Evolutionary conservation across 768 basidiomycete species (phyloP).

Genomic region (Exsudoporus frostii): DNA sequence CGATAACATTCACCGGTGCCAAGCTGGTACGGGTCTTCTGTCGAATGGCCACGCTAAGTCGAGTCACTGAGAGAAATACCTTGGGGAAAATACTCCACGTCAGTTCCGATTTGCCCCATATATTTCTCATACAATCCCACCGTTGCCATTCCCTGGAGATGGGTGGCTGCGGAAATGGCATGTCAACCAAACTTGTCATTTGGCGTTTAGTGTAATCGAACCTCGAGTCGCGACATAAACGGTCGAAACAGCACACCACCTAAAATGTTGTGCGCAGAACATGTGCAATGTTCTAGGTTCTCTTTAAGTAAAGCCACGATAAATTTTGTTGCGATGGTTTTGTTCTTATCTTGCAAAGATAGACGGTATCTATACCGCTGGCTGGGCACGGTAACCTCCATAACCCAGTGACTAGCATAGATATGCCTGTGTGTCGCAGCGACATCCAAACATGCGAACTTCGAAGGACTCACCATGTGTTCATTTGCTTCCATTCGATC

Average conservation of each 20-base stretch:
- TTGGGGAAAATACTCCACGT: background rate
- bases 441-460: slow-evolving; percentile 11
- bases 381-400: slow-evolving; percentile 5
- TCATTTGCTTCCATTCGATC: slow-evolving; percentile 2
- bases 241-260: background rate
- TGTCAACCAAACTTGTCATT: background rate
- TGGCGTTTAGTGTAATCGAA: background rate
- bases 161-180: background rate
- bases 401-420: slow-evolving; percentile 8
- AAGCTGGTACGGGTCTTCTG: slow-evolving; percentile 4
- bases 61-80: too few species aligned
- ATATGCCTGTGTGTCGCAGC: background rate
- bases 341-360: slow-evolving; percentile 4
- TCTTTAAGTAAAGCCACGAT: background rate
- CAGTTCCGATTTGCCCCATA: background rate
- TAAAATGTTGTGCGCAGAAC: background rate
- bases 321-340: slow-evolving; percentile 1
- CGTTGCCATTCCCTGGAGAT: background rate
- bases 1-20: too few species aligned
- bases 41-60: background rate
- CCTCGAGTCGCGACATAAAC: background rate
- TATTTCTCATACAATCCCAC: slow-evolving; percentile 7
- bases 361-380: slow-evolving; percentile 13
- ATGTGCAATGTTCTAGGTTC: background rate
- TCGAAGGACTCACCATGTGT: background rate